Evolutionary conservation across 345 rosid species (phyloP).

Genomic region (Eucalyptus polybractea): DNA sequence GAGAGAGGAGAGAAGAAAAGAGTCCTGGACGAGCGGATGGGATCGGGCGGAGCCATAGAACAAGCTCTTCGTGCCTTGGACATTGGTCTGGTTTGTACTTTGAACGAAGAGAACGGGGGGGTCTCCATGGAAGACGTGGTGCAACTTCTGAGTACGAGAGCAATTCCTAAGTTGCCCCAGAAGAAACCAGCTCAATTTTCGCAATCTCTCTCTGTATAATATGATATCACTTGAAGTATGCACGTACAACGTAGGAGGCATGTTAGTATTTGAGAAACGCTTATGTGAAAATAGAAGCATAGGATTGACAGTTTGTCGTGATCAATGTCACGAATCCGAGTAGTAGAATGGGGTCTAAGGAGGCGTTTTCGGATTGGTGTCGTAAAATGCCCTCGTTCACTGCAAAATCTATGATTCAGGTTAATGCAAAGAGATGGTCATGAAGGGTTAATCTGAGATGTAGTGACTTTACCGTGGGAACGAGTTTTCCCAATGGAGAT

Average conservation of each 20-base stretch:
- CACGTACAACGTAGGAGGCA: not conserved
- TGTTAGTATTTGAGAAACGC: not conserved
- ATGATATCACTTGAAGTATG: not conserved
- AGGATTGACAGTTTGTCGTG: not conserved
- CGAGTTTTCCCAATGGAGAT: not conserved
- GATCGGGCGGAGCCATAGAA: not conserved
- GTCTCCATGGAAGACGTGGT: slow-evolving; percentile 2
- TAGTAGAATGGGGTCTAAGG: not conserved
- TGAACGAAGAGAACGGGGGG: not conserved
- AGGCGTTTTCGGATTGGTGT: not conserved
- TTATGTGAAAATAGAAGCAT: not conserved
- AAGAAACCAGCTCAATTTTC: not conserved
- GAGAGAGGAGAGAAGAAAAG: not conserved
- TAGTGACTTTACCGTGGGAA: not conserved
- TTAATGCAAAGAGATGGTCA: not conserved
- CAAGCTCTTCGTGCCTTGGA: not conserved
- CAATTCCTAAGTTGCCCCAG: not conserved
- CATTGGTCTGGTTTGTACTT: not conserved
- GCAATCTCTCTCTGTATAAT: not conserved
- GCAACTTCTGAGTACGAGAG: not conserved
- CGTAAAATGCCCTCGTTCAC: not conserved
- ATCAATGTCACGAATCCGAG: not conserved
- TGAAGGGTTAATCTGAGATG: not conserved
- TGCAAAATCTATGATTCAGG: not conserved
- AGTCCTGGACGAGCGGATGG: not conserved